Base-by-base conservation (phyloP, 192 early-diverging fungal genomes). In the Umbelopsis sp. region DNA sequence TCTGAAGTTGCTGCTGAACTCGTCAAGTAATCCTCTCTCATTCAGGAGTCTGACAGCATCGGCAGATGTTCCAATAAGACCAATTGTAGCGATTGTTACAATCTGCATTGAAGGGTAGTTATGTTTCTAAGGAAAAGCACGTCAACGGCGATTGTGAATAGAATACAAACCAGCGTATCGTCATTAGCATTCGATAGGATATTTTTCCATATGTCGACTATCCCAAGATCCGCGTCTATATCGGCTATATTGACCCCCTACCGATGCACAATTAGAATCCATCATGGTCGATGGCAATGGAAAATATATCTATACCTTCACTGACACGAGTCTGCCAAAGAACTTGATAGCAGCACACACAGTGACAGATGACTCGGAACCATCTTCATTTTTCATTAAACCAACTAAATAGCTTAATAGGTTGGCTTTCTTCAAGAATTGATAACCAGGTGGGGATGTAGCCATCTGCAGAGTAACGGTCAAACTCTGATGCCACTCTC, bases 321-420 rank as follows among this genome's bases (percentile, higher is more conserved):
- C 62, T 38, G 62, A 71, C 17, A 71, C 72, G 36, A 84, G 29
- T 51, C 44, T 69, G 12, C 77, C 84, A 74, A 85, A 83, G 53
- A 87, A 82, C 45, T 84, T 85, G 66, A 87, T 51, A 11, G 75
- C 68, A 14, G 80, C 79, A 62, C 75, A 74, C 31, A 87, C 59
- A 5, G 76, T 72, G 8, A 71, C 50, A 22, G 65, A 74, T 21
- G 80, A 66, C 53, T 85, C 82, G 4, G 21, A 41, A 1, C 59
- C 68, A 43, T 78, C 66, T 41, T 70, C 66, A 17, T 51, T 31
- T 16, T 62, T 43, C 45, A 86, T 45, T 8, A 76, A 24, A n/a
- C 47, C 66, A 41, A 68, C 70, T 12, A 86, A 53, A 16, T 79
- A 71, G 7, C 74, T 20, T n/a, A 86, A 22, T 20, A 85, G 50